Conservation (phyloP, 2,329 filamentous ascomycete genomes). For the Ascosphaera acerosa region DNA sequence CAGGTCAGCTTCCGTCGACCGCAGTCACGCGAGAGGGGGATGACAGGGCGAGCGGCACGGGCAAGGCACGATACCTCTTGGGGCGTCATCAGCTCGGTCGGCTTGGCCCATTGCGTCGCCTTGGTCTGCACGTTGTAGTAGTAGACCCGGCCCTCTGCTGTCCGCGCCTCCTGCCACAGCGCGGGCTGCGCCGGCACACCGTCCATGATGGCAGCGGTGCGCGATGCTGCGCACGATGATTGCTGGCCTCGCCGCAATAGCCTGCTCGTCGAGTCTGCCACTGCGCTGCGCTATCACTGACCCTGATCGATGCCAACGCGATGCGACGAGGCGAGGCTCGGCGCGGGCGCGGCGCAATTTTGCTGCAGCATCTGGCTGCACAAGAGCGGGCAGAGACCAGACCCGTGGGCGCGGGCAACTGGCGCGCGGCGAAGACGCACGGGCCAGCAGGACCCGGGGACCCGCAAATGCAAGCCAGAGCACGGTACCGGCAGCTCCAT, state of each 20-base stretch:
- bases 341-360: too few relatives aligned
- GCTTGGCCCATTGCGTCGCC: slow-evolving; percentile 83
- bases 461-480: too few relatives aligned
- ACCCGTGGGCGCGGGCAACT: too few relatives aligned
- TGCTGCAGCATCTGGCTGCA: too few relatives aligned
- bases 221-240: slow-evolving; percentile 10
- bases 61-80: slow-evolving; percentile 40
- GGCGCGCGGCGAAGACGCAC: too few relatives aligned
- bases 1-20: background rate
- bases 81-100: slow-evolving; percentile 61
- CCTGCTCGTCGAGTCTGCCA: background rate
- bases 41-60: slow-evolving; percentile 3
- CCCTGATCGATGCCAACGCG: too few relatives aligned
- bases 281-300: too few relatives aligned
- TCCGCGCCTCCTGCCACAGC: slow-evolving; percentile 59
- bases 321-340: too few relatives aligned
- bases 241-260: background rate
- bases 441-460: too few relatives aligned
- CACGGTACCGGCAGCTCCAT: too few relatives aligned
- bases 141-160: slow-evolving; percentile 60
- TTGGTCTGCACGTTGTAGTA: slow-evolving; percentile 79
- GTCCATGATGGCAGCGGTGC: slow-evolving; percentile 39
- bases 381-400: too few relatives aligned
- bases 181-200: slow-evolving; percentile 26
- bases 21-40: slow-evolving; percentile 5